Base-by-base conservation (phyloP, 1,284 basidiomycete species). In the Pseudozyma hubeiensis region DNA sequence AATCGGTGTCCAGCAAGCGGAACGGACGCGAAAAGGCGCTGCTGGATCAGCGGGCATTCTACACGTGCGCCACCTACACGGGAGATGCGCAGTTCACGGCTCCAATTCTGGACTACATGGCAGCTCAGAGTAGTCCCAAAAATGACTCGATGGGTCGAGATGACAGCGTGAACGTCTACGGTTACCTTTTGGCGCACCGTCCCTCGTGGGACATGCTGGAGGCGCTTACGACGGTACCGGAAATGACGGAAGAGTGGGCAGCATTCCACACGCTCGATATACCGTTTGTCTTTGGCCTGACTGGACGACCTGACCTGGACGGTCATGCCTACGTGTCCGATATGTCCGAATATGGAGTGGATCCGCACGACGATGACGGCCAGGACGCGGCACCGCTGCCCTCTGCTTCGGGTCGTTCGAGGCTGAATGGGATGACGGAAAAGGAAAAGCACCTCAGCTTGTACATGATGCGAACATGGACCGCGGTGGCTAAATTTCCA, bases 51-150 rank as follows among this genome's bases (percentile, higher is more conserved):
- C 14, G 53, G 30, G 74, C 75, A 3, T 74, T 67, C 46, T 58
- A 57, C 46, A 63, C 69, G 3, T 77, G 77, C 40, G 66, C 74
- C 11, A 61, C 65, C 7, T 77, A 77, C n/a, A 74, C 70, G 4
- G 76, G 77, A 30, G 77, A 78, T 44, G 51, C 63, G 4, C 52
- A 67, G 14, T 78, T 78, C 55, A 73, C 68, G 16, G 66, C 62
- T 3, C 71, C 77, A 1, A 70, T 77, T 10, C 56, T 68, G 9
- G 58, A 66, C 29, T 64, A 66, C 31, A 64, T 76, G 58, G 40
- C 56, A 3, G 17, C 37, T 2, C 55, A 63, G 19, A 44, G 46
- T 9, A n/a, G n/a, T 4, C 13, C 0, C 1, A 5, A 16, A 7
- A 37, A 45, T 17, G 37, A 17, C 7, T 16, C 3, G 31, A 17